Base-by-base conservation (phyloP, 2,329 filamentous ascomycete genomes). In the Hymenoscyphus scutula region DNA sequence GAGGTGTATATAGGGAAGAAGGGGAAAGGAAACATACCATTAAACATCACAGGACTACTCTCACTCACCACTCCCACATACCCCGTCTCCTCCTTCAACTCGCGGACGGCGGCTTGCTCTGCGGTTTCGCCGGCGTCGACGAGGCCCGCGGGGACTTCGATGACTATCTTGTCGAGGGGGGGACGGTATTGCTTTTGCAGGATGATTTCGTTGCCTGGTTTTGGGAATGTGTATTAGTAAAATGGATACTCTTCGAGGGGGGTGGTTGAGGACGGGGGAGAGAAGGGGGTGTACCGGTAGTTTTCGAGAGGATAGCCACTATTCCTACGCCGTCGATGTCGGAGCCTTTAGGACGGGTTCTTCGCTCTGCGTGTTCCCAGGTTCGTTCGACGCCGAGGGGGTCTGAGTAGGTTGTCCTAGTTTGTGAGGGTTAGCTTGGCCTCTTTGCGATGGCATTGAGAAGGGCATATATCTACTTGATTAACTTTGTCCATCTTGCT, bases 261-360 rank as follows among this genome's bases (percentile, higher is more conserved):
- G 5, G 30, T 4, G 4, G 7, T 13, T 2, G 2, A 4, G 32
- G 13, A 13, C 3, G 8, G 32, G 32, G 7, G 32, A 13, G 29
- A 8, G 29, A 5, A 30, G 29, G 8, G 29, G 29, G 29, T 48
- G 74, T 72, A 76, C 82, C 82, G 0, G 76, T 76, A 8, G 80
- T 73, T 67, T 81, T 82, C 65, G 85, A 77, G 15, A 92, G 77
- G 66, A 92, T 84, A 51, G 88, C 89, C 17, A 90, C 80, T 62
- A 92, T 90, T 64, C 88, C 88, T 15, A 92, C 88, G 59, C 87
- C 89, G 70, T 92, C 89, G 59, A 91, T 86, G 37, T 84, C 83
- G 62, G 80, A 80, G 66, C 76, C 79, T 61, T 79, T 77, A 13
- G 88, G 87, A 3, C 89, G 83, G 0, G 89, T 91, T 32, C 81